Conservation (phyloP, 768 basidiomycete genomes). For the Chalciporus pseudorubinellus region DNA sequence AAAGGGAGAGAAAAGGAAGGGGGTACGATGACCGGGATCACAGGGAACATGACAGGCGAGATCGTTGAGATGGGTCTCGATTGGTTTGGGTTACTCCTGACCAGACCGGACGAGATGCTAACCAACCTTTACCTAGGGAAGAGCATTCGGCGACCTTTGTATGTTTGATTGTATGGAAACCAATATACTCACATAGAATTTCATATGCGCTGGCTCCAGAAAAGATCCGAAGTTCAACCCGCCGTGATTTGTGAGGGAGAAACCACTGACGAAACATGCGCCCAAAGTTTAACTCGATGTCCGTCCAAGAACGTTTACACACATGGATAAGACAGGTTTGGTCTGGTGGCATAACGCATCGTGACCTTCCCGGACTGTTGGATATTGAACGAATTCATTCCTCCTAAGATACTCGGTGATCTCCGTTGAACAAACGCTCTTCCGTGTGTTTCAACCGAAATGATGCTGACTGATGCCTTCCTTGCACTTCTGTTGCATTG, state of each 20-base stretch:
- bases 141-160: too few species aligned
- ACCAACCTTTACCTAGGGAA: too few species aligned
- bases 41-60: constrained; percentile 18
- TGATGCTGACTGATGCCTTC: background rate
- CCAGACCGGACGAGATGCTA: too few species aligned
- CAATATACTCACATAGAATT: too few species aligned
- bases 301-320: background rate
- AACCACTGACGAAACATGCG: background rate
- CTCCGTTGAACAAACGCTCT: background rate
- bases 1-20: constrained; percentile 1
- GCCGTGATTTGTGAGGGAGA: background rate
- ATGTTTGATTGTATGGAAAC: too few species aligned
- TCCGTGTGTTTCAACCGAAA: background rate
- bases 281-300: background rate
- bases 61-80: constrained; percentile 10
- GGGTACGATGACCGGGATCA: constrained; percentile 10
- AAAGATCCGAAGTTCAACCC: background rate
- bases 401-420: background rate
- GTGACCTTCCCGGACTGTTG: background rate
- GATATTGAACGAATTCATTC: background rate
- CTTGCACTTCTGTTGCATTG: constrained; percentile 13
- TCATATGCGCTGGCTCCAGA: too few species aligned
- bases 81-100: too few species aligned
- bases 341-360: background rate
- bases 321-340: background rate